Evolutionary conservation across 768 basidiomycete genomes (phyloP), one percentile per base, ranked within the genome.

Genomic region (Hirschioporus abietinus): DNA sequence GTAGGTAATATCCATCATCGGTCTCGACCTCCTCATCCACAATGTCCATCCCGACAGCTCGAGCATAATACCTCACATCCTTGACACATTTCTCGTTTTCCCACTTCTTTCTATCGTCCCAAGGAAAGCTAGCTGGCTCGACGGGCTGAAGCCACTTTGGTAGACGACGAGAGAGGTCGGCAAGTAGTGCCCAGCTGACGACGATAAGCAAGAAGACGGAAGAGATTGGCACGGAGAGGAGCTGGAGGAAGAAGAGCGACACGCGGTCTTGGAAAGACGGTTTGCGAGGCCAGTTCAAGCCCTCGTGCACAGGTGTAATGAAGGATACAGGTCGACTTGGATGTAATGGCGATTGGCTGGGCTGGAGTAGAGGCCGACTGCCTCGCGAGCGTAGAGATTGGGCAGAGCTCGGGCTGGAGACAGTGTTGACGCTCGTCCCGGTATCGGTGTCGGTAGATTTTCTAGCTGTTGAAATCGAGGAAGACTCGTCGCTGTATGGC

Each of bases 11-110:
- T 35, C 82, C 82, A 67, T 83, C 82, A 66, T 82, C 79, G 7
- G 80, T 83, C 70, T 80, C 79, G 30, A 82, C 76, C 58, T 73
- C 74, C 71, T 80, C 78, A 66, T 83, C 75, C 58, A 77, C 74
- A 18, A 83, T 79, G 63, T 81, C 80, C 71, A 80, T 78, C 7
- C 81, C 81, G 23, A 78, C 76, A 36, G 76, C 73, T 18, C 67
- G 71, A 3, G 82, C 82, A 72, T 83, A 83, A 72, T 81, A 81
- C 64, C 68, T 68, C 20, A 81, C 77, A 66, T 83, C 78, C 64
- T 79, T 80, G 58, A 71, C 70, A 66, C 78, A 75, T 64, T 73
- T 72, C 63, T 82, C 81, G 27, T 76, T 73, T 66, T 71, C 70
- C 76, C 77, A 78, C 63, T 75, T 73, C 36, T 70, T 70, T 6